phyloP scores from a whole-genome alignment of 2,329 filamentous ascomycete species.

The Diplocarpon mali region DNA sequence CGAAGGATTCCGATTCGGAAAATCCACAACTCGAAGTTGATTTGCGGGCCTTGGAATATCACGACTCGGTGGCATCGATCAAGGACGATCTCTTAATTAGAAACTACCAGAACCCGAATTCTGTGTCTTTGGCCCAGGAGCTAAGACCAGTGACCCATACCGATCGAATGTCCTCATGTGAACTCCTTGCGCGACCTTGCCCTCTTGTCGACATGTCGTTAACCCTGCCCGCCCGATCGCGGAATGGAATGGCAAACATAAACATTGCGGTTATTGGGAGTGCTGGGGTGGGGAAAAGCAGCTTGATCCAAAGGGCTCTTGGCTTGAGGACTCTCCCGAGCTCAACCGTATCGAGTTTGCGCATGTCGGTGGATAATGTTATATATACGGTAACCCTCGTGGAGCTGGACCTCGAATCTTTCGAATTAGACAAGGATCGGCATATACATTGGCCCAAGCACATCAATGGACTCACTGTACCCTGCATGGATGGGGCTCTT shows the following conservation, averaged over 20 bases:
- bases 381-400: constrained; percentile 49
- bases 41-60: constrained; percentile 21
- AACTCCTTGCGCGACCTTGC: constrained; percentile 10
- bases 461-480: constrained; percentile 58
- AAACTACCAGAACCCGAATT: constrained; percentile 32
- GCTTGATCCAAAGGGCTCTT: constrained; percentile 54
- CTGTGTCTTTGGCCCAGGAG: constrained; percentile 26
- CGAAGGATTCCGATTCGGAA: constrained; percentile 4
- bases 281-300: constrained; percentile 55
- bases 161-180: constrained; percentile 10
- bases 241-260: constrained; percentile 36
- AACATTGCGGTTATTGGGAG: constrained; percentile 58
- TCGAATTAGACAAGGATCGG: constrained; percentile 47
- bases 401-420: constrained; percentile 55
- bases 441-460: constrained; percentile 57
- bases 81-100: constrained; percentile 46
- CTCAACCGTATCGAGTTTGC: constrained; percentile 43
- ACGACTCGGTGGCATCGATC: constrained; percentile 42
- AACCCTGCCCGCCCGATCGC: constrained; percentile 21
- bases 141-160: constrained; percentile 22
- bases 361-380: constrained; percentile 46
- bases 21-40: constrained; percentile 8
- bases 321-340: constrained; percentile 42
- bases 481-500: constrained; percentile 71
- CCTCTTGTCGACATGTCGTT: constrained; percentile 14